Percentiles rank a stretch among this genome's conserved stretches.
Conservation (phyloP, 2,329 filamentous ascomycete genomes). For the Sporothrix phasma region DNA sequence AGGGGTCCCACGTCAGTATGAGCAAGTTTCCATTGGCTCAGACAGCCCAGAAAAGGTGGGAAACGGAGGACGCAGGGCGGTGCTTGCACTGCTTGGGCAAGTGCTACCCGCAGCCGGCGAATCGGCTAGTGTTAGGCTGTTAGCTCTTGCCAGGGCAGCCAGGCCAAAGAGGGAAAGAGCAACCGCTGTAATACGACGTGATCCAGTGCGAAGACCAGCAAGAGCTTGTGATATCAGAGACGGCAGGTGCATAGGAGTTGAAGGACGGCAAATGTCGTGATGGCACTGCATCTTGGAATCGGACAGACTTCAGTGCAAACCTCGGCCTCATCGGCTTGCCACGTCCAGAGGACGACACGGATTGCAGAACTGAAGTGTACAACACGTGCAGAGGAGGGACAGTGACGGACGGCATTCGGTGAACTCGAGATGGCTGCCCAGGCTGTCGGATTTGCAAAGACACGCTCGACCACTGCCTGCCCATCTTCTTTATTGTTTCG, state of each 20-base stretch:
- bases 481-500: not conserved
- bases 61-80: not conserved
- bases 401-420: not conserved
- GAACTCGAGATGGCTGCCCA: not conserved
- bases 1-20: constrained; percentile 9
- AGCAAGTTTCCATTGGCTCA: constrained; percentile 20
- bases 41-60: not conserved
- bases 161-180: not conserved
- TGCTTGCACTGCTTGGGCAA: not conserved
- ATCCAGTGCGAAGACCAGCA: not conserved
- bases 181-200: not conserved
- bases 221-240: constrained; percentile 1
- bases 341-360: not conserved
- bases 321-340: too few relatives aligned
- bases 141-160: not conserved
- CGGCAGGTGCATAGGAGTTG: not conserved
- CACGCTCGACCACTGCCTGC: not conserved
- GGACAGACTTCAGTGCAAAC: too few relatives aligned
- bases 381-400: too few relatives aligned
- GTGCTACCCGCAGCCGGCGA: not conserved
- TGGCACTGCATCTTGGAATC: too few relatives aligned
- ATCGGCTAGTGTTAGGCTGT: not conserved
- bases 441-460: not conserved
- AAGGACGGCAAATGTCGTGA: not conserved
- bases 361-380: too few relatives aligned